Evolutionary conservation across 306 rosid species (phyloP).

Genomic region (Benincasa hispida): DNA sequence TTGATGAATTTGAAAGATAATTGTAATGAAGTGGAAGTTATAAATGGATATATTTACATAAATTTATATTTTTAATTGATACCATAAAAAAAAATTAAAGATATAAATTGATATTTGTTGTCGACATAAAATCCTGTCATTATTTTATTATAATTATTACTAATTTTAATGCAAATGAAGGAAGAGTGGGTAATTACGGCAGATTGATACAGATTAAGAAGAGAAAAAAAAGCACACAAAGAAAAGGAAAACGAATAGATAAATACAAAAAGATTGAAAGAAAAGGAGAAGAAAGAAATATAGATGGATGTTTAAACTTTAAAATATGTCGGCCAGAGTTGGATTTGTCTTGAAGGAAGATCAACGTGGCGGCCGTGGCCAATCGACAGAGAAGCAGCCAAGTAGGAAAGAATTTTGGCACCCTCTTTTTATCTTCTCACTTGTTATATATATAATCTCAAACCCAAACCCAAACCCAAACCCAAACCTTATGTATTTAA

Average conservation of each 20-base stretch:
- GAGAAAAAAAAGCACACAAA: background rate
- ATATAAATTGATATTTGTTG: no score
- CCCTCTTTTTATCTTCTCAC: background rate
- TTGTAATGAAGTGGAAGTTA: no score
- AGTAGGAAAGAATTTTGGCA: conserved; percentile 40
- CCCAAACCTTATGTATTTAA: background rate
- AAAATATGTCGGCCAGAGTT: conserved; percentile 72
- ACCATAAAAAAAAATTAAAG: no score
- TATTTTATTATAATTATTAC: no score
- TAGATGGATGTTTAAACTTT: conserved; percentile 12
- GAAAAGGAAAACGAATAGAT: background rate
- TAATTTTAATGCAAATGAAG: background rate
- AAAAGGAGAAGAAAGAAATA: background rate
- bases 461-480: background rate
- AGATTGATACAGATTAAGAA: background rate
- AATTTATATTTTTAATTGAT: no score
- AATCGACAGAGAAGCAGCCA: conserved; percentile 72
- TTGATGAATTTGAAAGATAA: no score
- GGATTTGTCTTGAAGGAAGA: conserved; percentile 56
- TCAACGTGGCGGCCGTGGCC: conserved; percentile 79
- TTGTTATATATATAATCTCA: background rate
- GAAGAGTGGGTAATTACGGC: background rate
- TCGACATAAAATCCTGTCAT: no score
- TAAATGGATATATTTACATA: no score
- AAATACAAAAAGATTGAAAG: background rate